Conservation (phyloP, 2,329 filamentous ascomycete species). For the Calcarisporium arbuscula region DNA sequence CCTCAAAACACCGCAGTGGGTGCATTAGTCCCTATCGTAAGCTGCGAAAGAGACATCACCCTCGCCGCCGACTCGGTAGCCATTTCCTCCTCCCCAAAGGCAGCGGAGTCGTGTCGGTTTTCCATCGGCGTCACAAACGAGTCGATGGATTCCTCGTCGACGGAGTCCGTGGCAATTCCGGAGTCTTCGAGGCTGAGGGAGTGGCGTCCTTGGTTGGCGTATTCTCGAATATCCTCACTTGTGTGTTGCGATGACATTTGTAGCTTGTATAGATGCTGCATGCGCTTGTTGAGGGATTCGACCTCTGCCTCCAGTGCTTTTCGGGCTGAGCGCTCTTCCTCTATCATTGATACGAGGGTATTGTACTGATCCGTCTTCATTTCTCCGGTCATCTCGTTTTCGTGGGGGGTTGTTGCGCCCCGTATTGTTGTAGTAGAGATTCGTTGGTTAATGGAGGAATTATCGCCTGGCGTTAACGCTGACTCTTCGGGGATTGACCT, state of each 20-base stretch:
- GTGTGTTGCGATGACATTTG: too few species aligned
- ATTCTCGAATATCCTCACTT: too few species aligned
- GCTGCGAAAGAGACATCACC: constrained; percentile 57
- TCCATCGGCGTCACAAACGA: constrained; percentile 47
- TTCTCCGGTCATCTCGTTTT: constrained; percentile 22
- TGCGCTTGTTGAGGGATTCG: constrained; percentile 41
- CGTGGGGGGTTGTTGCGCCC: constrained; percentile 27
- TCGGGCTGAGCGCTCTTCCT: constrained; percentile 50
- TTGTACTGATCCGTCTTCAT: constrained; percentile 42
- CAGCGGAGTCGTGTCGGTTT: constrained; percentile 34
- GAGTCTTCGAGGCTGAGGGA: constrained; percentile 24
- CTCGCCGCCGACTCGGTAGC: constrained; percentile 49
- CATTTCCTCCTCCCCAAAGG: constrained; percentile 31
- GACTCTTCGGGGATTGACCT: too few species aligned
- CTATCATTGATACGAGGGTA: constrained; percentile 44
- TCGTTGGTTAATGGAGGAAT: constrained; percentile 4
- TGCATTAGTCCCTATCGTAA: constrained; percentile 45
- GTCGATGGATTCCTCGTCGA: constrained; percentile 39
- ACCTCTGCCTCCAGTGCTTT: constrained; percentile 51
- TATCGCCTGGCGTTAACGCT: too few species aligned
- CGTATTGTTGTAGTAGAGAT: constrained; percentile 42
- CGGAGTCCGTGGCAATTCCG: constrained; percentile 27
- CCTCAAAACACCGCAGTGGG: too few species aligned
- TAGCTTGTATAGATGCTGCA: too few species aligned
- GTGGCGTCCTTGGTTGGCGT: too few species aligned